Evolutionary conservation across 2,329 filamentous ascomycete species (phyloP).

Genomic region (Emericellopsis atlantica): DNA sequence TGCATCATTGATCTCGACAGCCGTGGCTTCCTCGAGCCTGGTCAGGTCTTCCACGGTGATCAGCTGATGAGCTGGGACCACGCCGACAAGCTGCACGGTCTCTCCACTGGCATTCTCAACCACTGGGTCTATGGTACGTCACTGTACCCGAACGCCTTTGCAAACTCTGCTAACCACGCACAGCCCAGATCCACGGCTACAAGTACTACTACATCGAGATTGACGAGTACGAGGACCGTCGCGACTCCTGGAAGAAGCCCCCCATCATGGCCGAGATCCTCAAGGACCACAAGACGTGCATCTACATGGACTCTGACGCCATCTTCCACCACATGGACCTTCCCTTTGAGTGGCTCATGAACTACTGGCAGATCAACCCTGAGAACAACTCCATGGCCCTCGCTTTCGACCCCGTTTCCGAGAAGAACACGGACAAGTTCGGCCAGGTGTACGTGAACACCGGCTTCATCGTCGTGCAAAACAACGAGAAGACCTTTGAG

Average conservation of each 20-base stretch:
- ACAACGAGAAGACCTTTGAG: constrained; percentile 30
- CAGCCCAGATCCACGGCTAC: constrained; percentile 32
- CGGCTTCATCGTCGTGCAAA: constrained; percentile 40
- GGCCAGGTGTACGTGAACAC: constrained; percentile 33
- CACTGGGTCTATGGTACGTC: constrained; percentile 28
- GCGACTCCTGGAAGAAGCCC: constrained; percentile 33
- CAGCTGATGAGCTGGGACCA: constrained; percentile 22
- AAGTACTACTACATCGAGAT: constrained; percentile 31
- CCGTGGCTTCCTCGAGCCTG: constrained; percentile 20
- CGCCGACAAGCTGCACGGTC: constrained; percentile 16
- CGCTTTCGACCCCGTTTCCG: constrained; percentile 22
- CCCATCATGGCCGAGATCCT: constrained; percentile 27
- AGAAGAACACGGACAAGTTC: constrained; percentile 25
- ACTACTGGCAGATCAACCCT: constrained; percentile 29
- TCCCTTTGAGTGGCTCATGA: constrained; percentile 32
- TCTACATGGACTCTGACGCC: constrained; percentile 31
- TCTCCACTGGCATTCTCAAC: constrained; percentile 27
- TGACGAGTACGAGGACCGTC: constrained; percentile 23
- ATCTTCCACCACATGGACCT: constrained; percentile 28
- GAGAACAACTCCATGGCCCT: constrained; percentile 26
- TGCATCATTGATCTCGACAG: constrained; percentile 33
- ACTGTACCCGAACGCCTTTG: background rate
- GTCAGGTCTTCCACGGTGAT: constrained; percentile 19
- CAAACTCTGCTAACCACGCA: constrained; percentile 7
- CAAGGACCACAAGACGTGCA: constrained; percentile 26